Evolutionary conservation across 352 stramenopile species (phyloP), one percentile per base, ranked within the genome.

Genomic region (Phytopythium montanum): DNA sequence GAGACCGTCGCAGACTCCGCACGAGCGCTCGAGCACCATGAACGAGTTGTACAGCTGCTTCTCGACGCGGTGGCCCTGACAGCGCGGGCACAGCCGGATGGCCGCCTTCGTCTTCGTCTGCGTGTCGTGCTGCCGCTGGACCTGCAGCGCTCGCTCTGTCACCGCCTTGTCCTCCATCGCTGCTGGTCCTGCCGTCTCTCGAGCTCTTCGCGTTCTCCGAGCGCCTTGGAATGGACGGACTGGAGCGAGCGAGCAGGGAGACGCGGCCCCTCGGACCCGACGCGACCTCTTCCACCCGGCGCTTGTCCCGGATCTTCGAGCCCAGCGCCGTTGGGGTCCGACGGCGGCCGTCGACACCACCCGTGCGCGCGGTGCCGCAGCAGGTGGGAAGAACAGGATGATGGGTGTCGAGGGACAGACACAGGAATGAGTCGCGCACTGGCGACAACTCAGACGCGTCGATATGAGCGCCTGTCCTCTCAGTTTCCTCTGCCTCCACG

Each of bases 11-110:
- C 79, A 91, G 19, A 57, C 60, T 26, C 65, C 69, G 61, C 81
- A 91, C 26, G 70, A 85, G 18, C 56, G 74, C 19, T 91, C 79
- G 6, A 87, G 60, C 23, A 84, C 63, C 73, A 88, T 76, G 62
- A 51, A 64, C 57, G 41, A 60, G 54, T 74, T 74, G 68, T 91
- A 88, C 23, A 57, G 8, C 19, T 84, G 51, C 50, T 87, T 87
- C 49, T 85, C 76, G 34, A 85, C 70, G 18, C 79, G 76, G 39
- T 87, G 79, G 46, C 79, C 81, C 23, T 79, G 68, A 38, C 81
- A 91, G n/a, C 50, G 56, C 13, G 60, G 49, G 50, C 81, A 91
- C 57, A 88, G 62, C 45, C 71, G 58, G 23, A 88, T 73, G 52
- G 3, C 21, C 25, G 45, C 31, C 23, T 28, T 42, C 53, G 41